Base-by-base conservation (phyloP, 495 filamentous ascomycete species). In the Trichocladium antarcticum region DNA sequence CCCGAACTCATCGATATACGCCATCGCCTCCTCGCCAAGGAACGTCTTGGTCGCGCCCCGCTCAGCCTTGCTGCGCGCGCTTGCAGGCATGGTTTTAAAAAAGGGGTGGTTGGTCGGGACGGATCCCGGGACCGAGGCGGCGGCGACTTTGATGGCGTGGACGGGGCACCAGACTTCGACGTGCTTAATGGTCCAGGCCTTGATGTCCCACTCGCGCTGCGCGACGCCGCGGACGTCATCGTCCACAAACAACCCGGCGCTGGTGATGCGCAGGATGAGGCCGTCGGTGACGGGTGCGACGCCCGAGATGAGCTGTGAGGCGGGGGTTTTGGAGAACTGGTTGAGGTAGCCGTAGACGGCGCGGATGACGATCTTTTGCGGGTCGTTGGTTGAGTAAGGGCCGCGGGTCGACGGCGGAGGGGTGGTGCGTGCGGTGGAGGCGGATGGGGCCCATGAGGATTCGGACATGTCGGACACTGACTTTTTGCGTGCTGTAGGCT, bases 181-280 rank as follows among this genome's bases (percentile, higher is more conserved):
- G 21, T 81, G 71, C 65, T 89, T 95, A 68, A 98, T 76, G 11
- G 87, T 94, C 92, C 92, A 96, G 15, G 90, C 89, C 62, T 96
- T 96, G 64, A 96, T 77, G 62, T 98, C 92, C 93, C 93, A 98
- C 68, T 97, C 93, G 41, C 92, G 77, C 62, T 95, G 87, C 16
- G 83, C 80, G 2, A 94, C 83, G 35, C 81, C 81, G 15, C 88
- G 80, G 32, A 95, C 71, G 57, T 95, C 92, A 62, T 97, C 93
- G 60, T 98, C 92, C 55, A 98, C 87, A 64, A 97, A 97, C 29
- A 96, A 77, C 4, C 92, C 92, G 63, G 94, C 92, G 2, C 82
- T 89, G 1, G 80, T 86, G 57, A 95, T 87, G 10, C 80, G 76
- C 36, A 96, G 77, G 37, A 95, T 79, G 24, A 96, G 72, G 0